Evolutionary conservation across 768 basidiomycete species (phyloP).

Genomic region (Tulasnella sp.): DNA sequence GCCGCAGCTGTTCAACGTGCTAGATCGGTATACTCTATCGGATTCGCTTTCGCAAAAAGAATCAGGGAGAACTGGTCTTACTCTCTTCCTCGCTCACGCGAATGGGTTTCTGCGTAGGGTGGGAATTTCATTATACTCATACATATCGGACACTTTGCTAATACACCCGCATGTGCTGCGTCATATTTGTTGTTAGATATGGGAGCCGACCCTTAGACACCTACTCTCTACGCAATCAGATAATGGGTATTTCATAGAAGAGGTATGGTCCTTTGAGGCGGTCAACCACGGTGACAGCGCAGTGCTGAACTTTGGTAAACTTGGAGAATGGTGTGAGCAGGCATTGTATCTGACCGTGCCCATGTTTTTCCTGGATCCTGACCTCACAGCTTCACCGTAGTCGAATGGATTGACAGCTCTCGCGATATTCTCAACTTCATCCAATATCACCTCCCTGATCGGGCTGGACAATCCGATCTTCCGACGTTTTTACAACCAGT

Average conservation of each 20-base stretch:
- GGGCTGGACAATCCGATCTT: slow-evolving; percentile 29
- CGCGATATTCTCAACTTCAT: slow-evolving; percentile 76
- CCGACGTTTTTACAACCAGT: slow-evolving; percentile 49
- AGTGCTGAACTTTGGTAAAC: slow-evolving; percentile 47
- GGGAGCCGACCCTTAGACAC: slow-evolving; percentile 55
- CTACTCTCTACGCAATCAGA: slow-evolving; percentile 36
- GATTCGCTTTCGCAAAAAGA: slow-evolving; percentile 4
- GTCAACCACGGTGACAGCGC: slow-evolving; percentile 81
- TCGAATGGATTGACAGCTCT: slow-evolving; percentile 66
- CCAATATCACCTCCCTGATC: slow-evolving; percentile 47
- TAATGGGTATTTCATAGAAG: slow-evolving; percentile 39
- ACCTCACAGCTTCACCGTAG: slow-evolving; percentile 38
- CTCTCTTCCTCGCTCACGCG: slow-evolving; percentile 69
- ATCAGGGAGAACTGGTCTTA: slow-evolving; percentile 37
- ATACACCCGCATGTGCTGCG: not conserved
- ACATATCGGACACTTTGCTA: not conserved
- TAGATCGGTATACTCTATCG: slow-evolving; percentile 56
- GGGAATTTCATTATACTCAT: slow-evolving; percentile 19
- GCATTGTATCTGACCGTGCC: not conserved
- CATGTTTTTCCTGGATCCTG: not conserved
- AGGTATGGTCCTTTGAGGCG: slow-evolving; percentile 76
- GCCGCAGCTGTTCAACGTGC: slow-evolving; percentile 50
- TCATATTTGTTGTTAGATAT: slow-evolving; percentile 42
- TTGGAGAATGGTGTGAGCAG: slow-evolving; percentile 50
- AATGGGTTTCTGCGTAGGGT: slow-evolving; percentile 88